Base-by-base conservation (phyloP, 441 rosid genomes). In the Populus tomentosa region DNA sequence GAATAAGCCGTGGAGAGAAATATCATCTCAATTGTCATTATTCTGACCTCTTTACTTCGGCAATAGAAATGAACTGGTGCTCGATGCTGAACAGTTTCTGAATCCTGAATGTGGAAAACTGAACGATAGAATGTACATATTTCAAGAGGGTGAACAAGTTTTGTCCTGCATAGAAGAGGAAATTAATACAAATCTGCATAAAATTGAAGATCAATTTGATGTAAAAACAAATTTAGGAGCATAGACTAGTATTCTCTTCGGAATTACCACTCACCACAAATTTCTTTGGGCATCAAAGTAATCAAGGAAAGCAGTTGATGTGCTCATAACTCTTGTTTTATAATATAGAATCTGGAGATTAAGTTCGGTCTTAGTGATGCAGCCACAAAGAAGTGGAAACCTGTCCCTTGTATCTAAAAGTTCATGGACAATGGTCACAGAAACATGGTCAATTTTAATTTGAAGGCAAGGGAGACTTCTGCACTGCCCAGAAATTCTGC, bases 371-470 rank as follows among this genome's bases (percentile, higher is more conserved):
- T 85, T 79, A 82, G 74, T 81, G 77, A 96, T 28, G 80, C 86
- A 84, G 83, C 90, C 89, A 77, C 86, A 87, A 86, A 96, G 86
- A 75, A 96, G 90, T 77, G 92, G 91, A 80, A 92, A 83, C 84
- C 77, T 87, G 81, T 94, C 97, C 85, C 86, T 89, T 65, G 90
- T 77, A 83, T 89, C 89, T 65, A 85, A 79, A 80, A 89, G 97
- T 81, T 94, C 99, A 80, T 95, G 91, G 75, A 92, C 89, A 80
- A 95, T 75, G 68, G 97, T 94, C 82, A 95, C 81, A 82, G 90
- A 69, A 62, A 90, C 72, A 76, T 82, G 84, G 64, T 92, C 92
- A 80, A 86, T 75, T 75, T 82, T 78, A 77, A 95, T 78, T 71
- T 84, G 79, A 85, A 95, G 75, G 77, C 85, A 85, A 77, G 97